phyloP scores from a whole-genome alignment of 202 grass and related monocot species.

The Cymbopogon flexuosus region DNA sequence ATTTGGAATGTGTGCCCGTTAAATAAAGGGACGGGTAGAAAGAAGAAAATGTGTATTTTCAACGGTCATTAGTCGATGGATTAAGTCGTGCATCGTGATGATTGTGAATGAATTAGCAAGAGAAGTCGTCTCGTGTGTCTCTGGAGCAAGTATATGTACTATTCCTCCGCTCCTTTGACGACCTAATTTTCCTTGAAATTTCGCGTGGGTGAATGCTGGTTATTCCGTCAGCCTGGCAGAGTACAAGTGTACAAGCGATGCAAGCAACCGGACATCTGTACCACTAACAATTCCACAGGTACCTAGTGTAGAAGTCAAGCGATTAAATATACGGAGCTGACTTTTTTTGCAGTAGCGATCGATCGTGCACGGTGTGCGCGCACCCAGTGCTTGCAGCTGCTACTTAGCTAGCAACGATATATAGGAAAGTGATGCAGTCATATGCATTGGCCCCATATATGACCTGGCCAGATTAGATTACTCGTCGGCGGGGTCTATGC shows the following conservation, averaged over 20 bases:
- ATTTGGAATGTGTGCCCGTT: background rate
- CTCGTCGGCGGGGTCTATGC: background rate
- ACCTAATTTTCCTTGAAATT: too few species aligned
- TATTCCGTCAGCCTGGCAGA: background rate
- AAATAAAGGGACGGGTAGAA: background rate
- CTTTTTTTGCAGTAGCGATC: background rate
- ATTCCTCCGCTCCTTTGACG: too few species aligned
- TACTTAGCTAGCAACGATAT: too few species aligned
- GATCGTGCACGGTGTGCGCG: too few species aligned
- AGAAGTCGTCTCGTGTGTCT: too few species aligned
- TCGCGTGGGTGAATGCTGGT: background rate
- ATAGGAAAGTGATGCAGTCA: too few species aligned
- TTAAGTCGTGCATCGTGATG: too few species aligned
- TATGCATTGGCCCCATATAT: background rate
- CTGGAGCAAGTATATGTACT: too few species aligned
- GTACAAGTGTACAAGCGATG: background rate
- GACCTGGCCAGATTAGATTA: background rate
- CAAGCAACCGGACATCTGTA: constrained; percentile 26
- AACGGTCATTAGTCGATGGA: too few species aligned
- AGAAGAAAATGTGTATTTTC: background rate
- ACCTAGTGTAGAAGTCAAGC: background rate
- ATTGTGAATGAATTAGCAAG: too few species aligned
- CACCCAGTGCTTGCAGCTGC: too few species aligned
- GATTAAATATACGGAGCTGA: constrained; percentile 21
- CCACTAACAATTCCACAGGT: constrained; percentile 25